These are phyloP conservation scores for Gracilariopsis chorda DNA, from an alignment of 23 red algal genomes.

Conservation along the genomic window DNA sequence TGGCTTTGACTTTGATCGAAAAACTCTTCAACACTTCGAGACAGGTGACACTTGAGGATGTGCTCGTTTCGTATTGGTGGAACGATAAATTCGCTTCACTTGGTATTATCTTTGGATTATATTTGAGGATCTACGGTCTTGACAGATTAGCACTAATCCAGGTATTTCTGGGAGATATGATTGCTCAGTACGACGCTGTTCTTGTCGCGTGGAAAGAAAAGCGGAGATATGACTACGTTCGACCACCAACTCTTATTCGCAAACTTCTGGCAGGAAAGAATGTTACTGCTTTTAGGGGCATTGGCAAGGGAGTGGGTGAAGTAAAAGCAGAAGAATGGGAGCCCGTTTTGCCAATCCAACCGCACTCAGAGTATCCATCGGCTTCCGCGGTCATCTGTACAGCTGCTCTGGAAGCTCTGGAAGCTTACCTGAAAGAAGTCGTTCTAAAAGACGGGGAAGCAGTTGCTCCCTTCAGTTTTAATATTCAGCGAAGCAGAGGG, in stretches of 20 bases:
- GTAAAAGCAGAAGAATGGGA: conserved; percentile 29
- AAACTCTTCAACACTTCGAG: background rate
- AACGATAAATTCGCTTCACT: conserved; percentile 38
- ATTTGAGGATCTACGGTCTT: background rate
- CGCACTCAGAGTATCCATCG: conserved; percentile 55
- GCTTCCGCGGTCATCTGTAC: conserved; percentile 20
- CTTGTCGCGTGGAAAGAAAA: conserved; percentile 50
- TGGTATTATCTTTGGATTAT: background rate
- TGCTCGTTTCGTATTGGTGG: conserved; percentile 9
- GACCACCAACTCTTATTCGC: conserved; percentile 14
- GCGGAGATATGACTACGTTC: conserved; percentile 4
- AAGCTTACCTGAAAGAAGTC: background rate
- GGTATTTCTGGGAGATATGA: background rate
- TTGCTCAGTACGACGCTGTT: conserved; percentile 26
- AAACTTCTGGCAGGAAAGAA: conserved; percentile 6
- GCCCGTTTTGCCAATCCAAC: background rate
- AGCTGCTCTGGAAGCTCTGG: conserved; percentile 2
- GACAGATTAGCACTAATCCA: background rate
- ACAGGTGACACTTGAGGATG: background rate
- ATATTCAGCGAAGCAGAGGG: background rate
- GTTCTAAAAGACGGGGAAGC: background rate
- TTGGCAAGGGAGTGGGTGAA: background rate
- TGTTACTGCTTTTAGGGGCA: background rate
- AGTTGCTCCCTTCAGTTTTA: background rate
- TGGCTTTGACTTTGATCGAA: background rate